Evolutionary conservation across 306 rosid genomes (phyloP).

Genomic region (Cucumis hystrix): DNA sequence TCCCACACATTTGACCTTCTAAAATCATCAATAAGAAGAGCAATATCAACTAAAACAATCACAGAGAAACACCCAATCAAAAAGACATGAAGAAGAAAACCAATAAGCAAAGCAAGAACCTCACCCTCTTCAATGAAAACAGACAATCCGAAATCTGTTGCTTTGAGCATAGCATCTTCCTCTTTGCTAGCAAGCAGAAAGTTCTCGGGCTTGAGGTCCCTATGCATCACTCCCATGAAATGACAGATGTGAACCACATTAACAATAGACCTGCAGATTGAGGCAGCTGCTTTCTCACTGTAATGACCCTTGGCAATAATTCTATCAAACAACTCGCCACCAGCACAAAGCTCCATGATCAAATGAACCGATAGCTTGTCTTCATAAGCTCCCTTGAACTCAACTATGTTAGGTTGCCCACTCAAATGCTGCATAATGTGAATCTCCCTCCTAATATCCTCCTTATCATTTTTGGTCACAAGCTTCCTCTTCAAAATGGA

Average conservation of each 20-base stretch:
- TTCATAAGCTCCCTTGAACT: slow-evolving; percentile 78
- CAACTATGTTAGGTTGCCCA: slow-evolving; percentile 85
- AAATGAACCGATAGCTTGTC: slow-evolving; percentile 63
- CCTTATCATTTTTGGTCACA: slow-evolving; percentile 45
- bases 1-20: background rate
- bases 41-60: background rate
- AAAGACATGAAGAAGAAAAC: background rate
- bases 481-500: slow-evolving; percentile 80
- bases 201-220: slow-evolving; percentile 92
- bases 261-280: slow-evolving; percentile 66
- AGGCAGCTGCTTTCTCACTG: slow-evolving; percentile 76
- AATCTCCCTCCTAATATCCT: slow-evolving; percentile 74
- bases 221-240: slow-evolving; percentile 93
- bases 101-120: background rate
- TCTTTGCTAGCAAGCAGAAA: slow-evolving; percentile 72
- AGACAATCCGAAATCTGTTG: slow-evolving; percentile 82
- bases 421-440: slow-evolving; percentile 93
- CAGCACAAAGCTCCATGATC: slow-evolving; percentile 87
- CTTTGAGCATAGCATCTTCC: slow-evolving; percentile 57
- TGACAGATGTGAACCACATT: slow-evolving; percentile 73
- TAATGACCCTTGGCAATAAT: slow-evolving; percentile 78
- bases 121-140: slow-evolving; percentile 87
- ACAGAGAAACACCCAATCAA: background rate
- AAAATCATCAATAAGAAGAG: background rate
- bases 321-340: slow-evolving; percentile 85